A percentile compares a stretch with the other conserved stretches of the same genome.
These are phyloP conservation scores for Parsonsia alboflavescens DNA, from an alignment of 257 asterid genomes.

Conservation along the genomic window DNA sequence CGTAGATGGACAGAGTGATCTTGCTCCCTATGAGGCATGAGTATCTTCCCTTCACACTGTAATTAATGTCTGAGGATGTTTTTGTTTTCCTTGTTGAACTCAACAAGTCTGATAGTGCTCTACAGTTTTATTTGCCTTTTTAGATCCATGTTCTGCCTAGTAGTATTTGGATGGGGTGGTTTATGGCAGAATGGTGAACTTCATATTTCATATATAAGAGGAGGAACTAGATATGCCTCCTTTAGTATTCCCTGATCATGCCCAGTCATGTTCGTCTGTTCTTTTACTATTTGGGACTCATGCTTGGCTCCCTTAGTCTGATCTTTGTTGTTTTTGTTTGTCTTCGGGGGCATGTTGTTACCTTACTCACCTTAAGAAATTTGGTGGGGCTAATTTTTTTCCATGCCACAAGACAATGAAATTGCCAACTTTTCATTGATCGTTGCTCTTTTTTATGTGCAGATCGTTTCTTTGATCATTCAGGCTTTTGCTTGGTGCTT, in stretches of 20 bases:
- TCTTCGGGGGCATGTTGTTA: neutral
- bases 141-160: neutral
- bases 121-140: neutral
- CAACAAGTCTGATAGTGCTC: neutral
- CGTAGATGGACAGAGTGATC: conserved; percentile 43
- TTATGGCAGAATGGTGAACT: neutral
- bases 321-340: neutral
- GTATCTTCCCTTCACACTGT: neutral
- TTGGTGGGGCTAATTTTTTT: neutral
- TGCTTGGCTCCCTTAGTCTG: neutral
- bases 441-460: conserved; percentile 20
- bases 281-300: neutral
- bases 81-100: neutral
- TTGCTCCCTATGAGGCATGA: conserved; percentile 74
- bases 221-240: neutral
- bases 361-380: neutral
- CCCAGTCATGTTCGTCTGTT: neutral
- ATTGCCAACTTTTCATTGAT: neutral
- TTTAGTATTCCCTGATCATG: neutral
- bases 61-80: neutral
- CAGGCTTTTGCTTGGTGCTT: conserved; percentile 69
- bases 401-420: neutral
- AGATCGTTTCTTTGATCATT: conserved; percentile 61
- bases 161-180: neutral
- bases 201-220: neutral